phyloP scores from a whole-genome alignment of 768 basidiomycete species.

The Lactifluus rugatus region DNA sequence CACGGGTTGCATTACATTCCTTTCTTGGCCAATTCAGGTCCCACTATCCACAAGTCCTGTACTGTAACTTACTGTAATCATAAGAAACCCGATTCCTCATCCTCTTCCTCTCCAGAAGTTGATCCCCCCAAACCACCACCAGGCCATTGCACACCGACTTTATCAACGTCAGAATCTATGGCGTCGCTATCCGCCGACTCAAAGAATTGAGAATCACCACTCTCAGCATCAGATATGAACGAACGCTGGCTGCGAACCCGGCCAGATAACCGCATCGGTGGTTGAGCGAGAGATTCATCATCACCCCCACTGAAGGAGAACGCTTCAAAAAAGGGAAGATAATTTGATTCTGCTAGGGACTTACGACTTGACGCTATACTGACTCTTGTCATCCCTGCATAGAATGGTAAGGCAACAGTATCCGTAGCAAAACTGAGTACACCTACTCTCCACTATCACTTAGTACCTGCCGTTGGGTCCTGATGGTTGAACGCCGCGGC shows the following conservation, averaged over 20 bases:
- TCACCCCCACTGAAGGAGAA: neutral
- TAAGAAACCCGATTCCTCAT: neutral
- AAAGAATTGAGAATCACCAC: neutral
- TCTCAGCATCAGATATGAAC: neutral
- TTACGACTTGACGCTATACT: slow-evolving; percentile 2
- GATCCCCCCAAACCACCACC: neutral
- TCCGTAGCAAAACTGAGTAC: neutral
- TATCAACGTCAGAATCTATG: neutral
- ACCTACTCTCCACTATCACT: slow-evolving; percentile 7
- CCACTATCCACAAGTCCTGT: no score
- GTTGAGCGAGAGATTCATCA: neutral
- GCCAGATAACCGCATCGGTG: slow-evolving; percentile 9
- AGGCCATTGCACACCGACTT: neutral
- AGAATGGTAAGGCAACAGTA: neutral
- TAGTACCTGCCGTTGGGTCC: neutral
- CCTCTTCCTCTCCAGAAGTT: neutral
- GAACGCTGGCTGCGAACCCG: neutral
- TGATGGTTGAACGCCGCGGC: neutral
- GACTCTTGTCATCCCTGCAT: neutral
- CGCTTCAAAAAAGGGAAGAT: neutral
- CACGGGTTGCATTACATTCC: neutral
- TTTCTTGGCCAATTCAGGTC: neutral
- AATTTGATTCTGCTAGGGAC: neutral
- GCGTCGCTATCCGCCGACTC: neutral
- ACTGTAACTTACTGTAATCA: no score